Conservation (phyloP, 2,329 filamentous ascomycete species). For the Trichothecium roseum region DNA sequence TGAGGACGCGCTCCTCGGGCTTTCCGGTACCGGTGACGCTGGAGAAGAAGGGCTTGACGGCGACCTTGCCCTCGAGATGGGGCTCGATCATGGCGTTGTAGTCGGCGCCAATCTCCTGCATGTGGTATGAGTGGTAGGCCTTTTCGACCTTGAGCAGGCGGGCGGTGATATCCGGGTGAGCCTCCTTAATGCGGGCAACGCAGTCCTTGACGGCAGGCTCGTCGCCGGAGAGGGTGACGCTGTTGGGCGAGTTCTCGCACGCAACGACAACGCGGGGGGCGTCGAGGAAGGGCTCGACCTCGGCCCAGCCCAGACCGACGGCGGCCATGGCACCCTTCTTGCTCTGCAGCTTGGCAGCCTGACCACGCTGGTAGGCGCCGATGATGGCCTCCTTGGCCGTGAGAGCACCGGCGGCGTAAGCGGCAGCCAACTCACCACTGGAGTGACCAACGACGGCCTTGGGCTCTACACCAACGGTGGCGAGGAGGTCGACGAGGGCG, state of each 20-base stretch:
- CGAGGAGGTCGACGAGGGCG: slow-evolving; percentile 27
- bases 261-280: slow-evolving; percentile 18
- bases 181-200: slow-evolving; percentile 16
- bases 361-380: slow-evolving; percentile 28
- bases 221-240: slow-evolving; percentile 25
- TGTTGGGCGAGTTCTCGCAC: slow-evolving; percentile 24
- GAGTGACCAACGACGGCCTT: slow-evolving; percentile 29
- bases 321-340: slow-evolving; percentile 25
- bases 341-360: slow-evolving; percentile 5
- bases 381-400: slow-evolving; percentile 23
- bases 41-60: background rate
- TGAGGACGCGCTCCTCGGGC: background rate
- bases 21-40: background rate
- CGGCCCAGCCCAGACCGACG: slow-evolving; percentile 21
- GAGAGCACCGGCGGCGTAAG: slow-evolving; percentile 27
- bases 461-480: slow-evolving; percentile 17
- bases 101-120: slow-evolving; percentile 13
- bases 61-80: slow-evolving; percentile 7
- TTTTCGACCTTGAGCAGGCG: slow-evolving; percentile 24
- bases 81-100: slow-evolving; percentile 11
- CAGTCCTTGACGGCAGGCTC: slow-evolving; percentile 11
- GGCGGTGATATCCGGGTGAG: slow-evolving; percentile 17
- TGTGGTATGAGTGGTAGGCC: slow-evolving; percentile 31
- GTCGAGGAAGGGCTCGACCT: slow-evolving; percentile 17
- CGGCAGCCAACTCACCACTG: slow-evolving; percentile 32